Base-by-base conservation (phyloP, 192 early-diverging fungal species). In the Dissophora globulifera region DNA sequence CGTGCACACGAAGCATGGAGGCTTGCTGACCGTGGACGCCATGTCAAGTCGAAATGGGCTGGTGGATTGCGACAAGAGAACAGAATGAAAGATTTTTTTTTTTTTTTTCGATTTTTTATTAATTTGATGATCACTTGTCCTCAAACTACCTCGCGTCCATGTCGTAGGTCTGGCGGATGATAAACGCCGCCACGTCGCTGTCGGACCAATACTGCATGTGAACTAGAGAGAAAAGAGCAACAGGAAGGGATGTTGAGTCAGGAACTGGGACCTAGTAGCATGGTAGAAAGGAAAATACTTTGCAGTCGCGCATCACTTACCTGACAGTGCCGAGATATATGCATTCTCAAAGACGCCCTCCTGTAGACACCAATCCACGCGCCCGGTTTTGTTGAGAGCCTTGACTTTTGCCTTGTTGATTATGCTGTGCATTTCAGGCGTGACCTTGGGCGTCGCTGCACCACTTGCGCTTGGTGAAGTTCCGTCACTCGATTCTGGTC, bases 131-230 rank as follows among this genome's bases (percentile, higher is more conserved):
- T 58, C 26, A 50, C 31, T 10, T n/a, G 5, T 11, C 1, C 10
- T 11, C 9, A 11, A 8, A 33, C 57, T 52, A 59, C 40, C 49
- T 60, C 4, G 51, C 27, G 22, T 71, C 58, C 62, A 66, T 65
- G 30, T 76, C 64, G 49, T 90, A 85, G 8, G 87, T 78, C 55
- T 91, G 88, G 17, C 79, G 69, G 17, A 91, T 69, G 23, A 91
- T 84, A 56, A 91, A 91, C 20, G 82, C 60, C 17, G 87, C 82
- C 10, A 84, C 81, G 61, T 91, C 89, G 19, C 67, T 67, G 67
- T 92, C 91, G 2, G 72, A 58, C 76, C 82, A 82, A 50, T 82
- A 82, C 33, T 69, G 67, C 59, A 82, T 61, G 43, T 82, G 81
- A 17, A 75, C 76, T 58, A 66, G 32, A 19, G 26, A 26, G 31